These are phyloP conservation scores for Aegilops bicornis DNA, from an alignment of 176 grass and related monocot species.

Conservation along the genomic window DNA sequence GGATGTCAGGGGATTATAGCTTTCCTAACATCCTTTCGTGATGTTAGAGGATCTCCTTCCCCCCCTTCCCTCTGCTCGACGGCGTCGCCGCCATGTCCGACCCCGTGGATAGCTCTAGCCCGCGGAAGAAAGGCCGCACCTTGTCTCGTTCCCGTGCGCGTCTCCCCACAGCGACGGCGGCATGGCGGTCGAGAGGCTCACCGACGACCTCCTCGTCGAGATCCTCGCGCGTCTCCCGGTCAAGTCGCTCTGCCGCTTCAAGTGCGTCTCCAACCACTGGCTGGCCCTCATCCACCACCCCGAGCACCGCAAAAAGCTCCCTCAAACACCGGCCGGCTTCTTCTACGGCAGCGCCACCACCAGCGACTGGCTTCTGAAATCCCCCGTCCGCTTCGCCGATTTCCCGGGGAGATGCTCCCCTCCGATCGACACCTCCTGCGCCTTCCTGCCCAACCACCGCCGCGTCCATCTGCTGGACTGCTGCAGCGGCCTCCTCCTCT, in stretches of 20 bases:
- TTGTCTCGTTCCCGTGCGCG: background rate
- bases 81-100: background rate
- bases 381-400: background rate
- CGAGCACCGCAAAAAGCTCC: background rate
- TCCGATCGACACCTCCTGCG: background rate
- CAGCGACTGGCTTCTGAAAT: background rate
- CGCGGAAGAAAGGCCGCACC: background rate
- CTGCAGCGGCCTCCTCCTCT: slow-evolving; percentile 29
- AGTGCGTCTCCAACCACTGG: background rate
- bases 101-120: background rate
- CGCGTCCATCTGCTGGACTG: background rate
- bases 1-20: no score
- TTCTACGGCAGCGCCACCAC: background rate
- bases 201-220: background rate
- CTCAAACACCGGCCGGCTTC: background rate
- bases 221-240: background rate
- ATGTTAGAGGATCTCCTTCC: no score
- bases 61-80: no score
- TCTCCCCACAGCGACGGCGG: background rate
- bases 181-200: background rate
- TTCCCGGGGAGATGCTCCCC: background rate
- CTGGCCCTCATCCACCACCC: background rate
- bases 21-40: no score
- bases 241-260: background rate
- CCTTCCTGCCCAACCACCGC: background rate